These are phyloP conservation scores for Backusella circina DNA, from an alignment of 192 early-diverging fungal species.

Conservation along the genomic window DNA sequence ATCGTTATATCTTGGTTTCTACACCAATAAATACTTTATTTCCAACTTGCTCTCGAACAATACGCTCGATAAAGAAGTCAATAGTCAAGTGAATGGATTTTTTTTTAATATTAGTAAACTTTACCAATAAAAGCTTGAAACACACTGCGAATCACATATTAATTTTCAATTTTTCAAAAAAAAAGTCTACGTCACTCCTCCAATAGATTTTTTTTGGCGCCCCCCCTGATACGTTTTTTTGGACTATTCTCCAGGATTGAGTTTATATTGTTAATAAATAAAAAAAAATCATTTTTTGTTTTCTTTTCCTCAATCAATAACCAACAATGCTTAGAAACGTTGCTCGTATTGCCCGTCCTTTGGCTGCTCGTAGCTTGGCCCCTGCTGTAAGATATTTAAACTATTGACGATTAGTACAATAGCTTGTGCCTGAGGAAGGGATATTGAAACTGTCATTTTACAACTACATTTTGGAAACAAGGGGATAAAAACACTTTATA, in stretches of 20 bases:
- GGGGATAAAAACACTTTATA: background rate
- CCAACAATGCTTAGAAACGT: constrained; percentile 50
- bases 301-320: constrained; percentile 9
- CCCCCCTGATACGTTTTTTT: background rate
- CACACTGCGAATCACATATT: background rate
- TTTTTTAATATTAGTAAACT: too few relatives aligned
- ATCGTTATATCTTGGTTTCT: too few relatives aligned
- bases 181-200: background rate
- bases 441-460: background rate
- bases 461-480: background rate
- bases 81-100: too few relatives aligned
- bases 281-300: constrained; percentile 5
- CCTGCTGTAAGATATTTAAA: constrained; percentile 37
- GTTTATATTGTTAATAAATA: constrained; percentile 7
- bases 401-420: background rate
- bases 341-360: constrained; percentile 47
- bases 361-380: constrained; percentile 44
- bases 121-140: background rate
- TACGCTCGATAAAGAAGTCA: too few relatives aligned
- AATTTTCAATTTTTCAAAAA: background rate
- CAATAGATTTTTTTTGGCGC: background rate
- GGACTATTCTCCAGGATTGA: background rate
- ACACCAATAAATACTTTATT: too few relatives aligned
- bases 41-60: too few relatives aligned
- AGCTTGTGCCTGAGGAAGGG: constrained; percentile 1